These are phyloP conservation scores for Cyanidioschyzon merolae DNA, from an alignment of 23 red algal genomes.

Conservation along the genomic window DNA sequence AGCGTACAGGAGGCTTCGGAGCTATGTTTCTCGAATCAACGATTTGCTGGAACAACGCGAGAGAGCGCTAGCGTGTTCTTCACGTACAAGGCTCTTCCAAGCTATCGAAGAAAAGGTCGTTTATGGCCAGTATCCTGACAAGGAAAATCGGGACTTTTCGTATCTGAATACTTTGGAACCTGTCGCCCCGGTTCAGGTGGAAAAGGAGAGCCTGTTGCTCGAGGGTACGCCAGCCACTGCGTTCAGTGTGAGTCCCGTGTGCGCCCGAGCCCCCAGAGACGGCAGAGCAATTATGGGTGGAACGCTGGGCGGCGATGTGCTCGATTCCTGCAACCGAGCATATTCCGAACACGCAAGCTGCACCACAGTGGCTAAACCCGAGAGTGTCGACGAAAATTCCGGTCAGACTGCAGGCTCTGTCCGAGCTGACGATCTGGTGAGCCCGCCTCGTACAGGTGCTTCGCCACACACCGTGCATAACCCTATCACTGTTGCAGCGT, in stretches of 20 bases:
- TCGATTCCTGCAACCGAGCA: too few species aligned
- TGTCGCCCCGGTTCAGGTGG: not conserved
- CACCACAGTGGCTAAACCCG: too few species aligned
- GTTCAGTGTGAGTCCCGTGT: not conserved
- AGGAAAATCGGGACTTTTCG: not conserved
- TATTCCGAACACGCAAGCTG: too few species aligned
- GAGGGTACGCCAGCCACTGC: not conserved
- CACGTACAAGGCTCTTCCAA: not conserved
- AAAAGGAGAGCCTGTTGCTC: not conserved
- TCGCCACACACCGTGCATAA: too few species aligned
- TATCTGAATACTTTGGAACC: not conserved
- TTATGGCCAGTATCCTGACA: not conserved
- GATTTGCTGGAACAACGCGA: not conserved
- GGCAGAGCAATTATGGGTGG: too few species aligned
- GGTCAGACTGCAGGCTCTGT: too few species aligned
- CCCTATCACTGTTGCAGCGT: too few species aligned
- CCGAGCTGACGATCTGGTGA: too few species aligned
- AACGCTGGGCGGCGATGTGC: too few species aligned
- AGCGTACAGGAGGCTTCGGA: not conserved
- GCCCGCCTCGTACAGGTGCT: too few species aligned
- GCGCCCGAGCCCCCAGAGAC: too few species aligned
- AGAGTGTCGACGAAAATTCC: too few species aligned
- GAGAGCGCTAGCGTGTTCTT: not conserved
- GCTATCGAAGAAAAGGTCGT: not conserved
- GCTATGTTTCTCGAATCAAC: not conserved